Evolutionary conservation across 177 flowering plant species (phyloP), one percentile per base, ranked within the genome.

Genomic region (Vitis hybrid): DNA sequence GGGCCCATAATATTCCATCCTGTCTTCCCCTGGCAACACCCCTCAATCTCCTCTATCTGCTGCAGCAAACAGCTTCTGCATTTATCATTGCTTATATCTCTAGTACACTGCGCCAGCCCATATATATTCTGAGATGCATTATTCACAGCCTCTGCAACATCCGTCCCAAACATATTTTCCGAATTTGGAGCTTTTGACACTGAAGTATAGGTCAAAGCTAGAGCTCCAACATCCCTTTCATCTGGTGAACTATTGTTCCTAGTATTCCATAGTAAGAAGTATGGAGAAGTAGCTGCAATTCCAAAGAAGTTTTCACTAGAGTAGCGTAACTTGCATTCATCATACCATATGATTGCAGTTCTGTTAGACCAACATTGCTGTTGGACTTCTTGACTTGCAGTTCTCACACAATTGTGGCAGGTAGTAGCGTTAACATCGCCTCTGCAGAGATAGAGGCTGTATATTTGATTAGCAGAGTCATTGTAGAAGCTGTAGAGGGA

Each of bases 361-460:
- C 21, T 64, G 11, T 64, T 6, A 0, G 8, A 39, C 1, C 30
- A 61, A 34, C 68, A 60, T 11, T 7, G 52, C 7, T 49, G 3
- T 32, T 52, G 3, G 4, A 60, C 18, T 2, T 67, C 60, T 50
- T 17, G 9, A 56, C 26, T 13, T 3, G 78, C 71, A 13, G 1
- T 23, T 2, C 39, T 32, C 60, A 66, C 64, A 19, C 74, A 75
- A 2, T 60, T 11, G 14, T 18, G 64, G 51, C 78, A 75, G 13
- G 6, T 32, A 2, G 6, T n/a, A 8, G 68, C 1, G 15, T 57
- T n/a, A 50, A 70, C 26, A 19, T 71, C 80, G 3, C 68, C 70
- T 8, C 74, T 30, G 71, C 80, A 77, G 32, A 70, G 68, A 26
- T 10, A 67, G 23, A 51, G 34, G 56, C 74, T 67, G 64, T 62